Evolutionary conservation across 805 yeast genomes (phyloP), one percentile per base, ranked within the genome.

Genomic region (Spathaspora boniae): DNA sequence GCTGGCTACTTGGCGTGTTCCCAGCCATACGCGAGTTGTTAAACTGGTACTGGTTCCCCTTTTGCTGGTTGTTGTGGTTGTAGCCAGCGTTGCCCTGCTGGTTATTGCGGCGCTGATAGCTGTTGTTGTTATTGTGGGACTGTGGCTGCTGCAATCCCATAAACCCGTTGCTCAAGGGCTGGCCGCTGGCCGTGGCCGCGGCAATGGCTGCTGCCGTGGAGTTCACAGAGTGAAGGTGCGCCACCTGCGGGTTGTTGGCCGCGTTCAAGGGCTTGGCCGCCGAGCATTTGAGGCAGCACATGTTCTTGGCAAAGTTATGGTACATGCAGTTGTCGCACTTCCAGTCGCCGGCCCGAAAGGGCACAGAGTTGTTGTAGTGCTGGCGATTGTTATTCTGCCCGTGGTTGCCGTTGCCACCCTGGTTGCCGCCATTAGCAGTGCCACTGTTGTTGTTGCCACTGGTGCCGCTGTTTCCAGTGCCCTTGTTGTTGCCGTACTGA

Each of bases 271-370:
- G 72, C 37, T 66, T 76, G 29, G 89, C 80, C 1, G 86, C 83
- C 4, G 95, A 94, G 62, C 97, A 88, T 55, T 91, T 81, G 54
- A 88, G 70, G 56, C 97, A 88, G 39, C 81, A 78, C 38, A 86
- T 68, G 57, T 88, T 88, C 53, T 88, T 88, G 3, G 96, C 96
- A 68, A 88, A 88, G 58, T 88, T 88, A 59, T 88, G 96, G 58
- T 89, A 89, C 22, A 79, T 72, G 57, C 96, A 89, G 17, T 75
- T 68, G 37, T 82, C 89, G 65, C 96, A 89, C 58, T 87, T 88
- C 96, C 96, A 89, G 61, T 88, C 97, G 34, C 96, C 96, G 3
- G 96, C 96, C 49, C 97, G 74, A 61, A 89, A 89, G 20, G 96
- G 96, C n/a, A 89, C 94, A 48, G 77, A 72, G 35, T 61, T 62